Evolutionary conservation across 208 protist species (phyloP).

Genomic region (Porcisia deanei): DNA sequence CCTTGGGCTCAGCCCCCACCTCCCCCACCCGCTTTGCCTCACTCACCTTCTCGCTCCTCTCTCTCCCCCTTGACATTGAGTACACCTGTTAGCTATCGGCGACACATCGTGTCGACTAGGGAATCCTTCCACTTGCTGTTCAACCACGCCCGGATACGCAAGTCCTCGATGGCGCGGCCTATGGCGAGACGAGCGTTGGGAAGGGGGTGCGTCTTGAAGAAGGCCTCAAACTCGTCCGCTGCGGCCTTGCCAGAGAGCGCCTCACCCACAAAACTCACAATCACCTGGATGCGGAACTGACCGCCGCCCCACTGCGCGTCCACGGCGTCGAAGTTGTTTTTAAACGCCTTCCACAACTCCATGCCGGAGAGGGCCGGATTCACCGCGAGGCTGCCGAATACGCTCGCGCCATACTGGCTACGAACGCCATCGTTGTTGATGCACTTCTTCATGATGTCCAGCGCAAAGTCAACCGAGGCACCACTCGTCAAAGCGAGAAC

Average conservation of each 20-base stretch:
- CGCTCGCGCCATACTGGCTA: slow-evolving; percentile 69
- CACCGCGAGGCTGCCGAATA: slow-evolving; percentile 51
- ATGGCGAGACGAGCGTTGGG: slow-evolving; percentile 79
- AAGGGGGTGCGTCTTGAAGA: slow-evolving; percentile 75
- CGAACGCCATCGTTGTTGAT: slow-evolving; percentile 69
- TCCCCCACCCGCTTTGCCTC: neutral
- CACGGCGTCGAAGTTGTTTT: slow-evolving; percentile 66
- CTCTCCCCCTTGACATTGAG: neutral
- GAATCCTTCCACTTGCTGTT: slow-evolving; percentile 54
- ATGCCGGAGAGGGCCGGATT: slow-evolving; percentile 48
- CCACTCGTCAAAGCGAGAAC: slow-evolving; percentile 61
- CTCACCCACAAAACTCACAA: slow-evolving; percentile 61
- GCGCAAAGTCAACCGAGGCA: slow-evolving; percentile 54
- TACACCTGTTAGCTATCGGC: neutral
- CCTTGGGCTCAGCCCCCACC: neutral
- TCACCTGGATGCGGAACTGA: slow-evolving; percentile 89
- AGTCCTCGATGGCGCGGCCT: slow-evolving; percentile 61
- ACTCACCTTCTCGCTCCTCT: neutral
- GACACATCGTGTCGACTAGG: slow-evolving; percentile 17
- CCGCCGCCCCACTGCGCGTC: slow-evolving; percentile 86
- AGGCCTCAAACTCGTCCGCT: slow-evolving; percentile 59
- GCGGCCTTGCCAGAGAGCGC: slow-evolving; percentile 55
- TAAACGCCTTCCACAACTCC: slow-evolving; percentile 78
- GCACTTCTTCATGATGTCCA: slow-evolving; percentile 57
- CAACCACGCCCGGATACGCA: slow-evolving; percentile 65